These are phyloP conservation scores for Debaryomyces psychrophilus DNA, from an alignment of 1,139 yeast genomes.

Conservation along the genomic window DNA sequence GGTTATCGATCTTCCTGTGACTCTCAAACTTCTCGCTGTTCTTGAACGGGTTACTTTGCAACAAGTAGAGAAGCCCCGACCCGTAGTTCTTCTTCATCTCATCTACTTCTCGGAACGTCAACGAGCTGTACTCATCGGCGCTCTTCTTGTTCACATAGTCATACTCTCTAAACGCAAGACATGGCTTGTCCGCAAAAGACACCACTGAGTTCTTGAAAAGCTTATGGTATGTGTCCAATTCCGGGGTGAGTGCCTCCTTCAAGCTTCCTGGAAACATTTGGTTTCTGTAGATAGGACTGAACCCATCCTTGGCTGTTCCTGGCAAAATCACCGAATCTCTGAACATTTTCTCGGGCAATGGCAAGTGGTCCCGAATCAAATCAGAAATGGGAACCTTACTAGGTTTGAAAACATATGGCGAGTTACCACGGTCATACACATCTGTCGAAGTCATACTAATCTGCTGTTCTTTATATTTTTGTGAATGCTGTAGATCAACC, in stretches of 20 bases:
- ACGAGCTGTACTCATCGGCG: slow-evolving; percentile 21
- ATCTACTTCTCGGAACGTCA: slow-evolving; percentile 17
- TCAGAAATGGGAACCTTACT: slow-evolving; percentile 15
- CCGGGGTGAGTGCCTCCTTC: slow-evolving; percentile 27
- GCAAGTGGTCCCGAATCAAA: slow-evolving; percentile 24
- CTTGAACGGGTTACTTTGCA: slow-evolving; percentile 34
- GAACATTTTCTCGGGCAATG: slow-evolving; percentile 23
- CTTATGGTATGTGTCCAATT: slow-evolving; percentile 33
- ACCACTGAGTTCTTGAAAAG: slow-evolving; percentile 28
- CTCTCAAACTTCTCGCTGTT: slow-evolving; percentile 21
- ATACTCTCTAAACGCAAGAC: slow-evolving; percentile 35
- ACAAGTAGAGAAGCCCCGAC: slow-evolving; percentile 35
- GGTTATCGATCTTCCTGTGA: slow-evolving; percentile 34
- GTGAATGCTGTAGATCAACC: too few relatives aligned
- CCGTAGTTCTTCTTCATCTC: slow-evolving; percentile 30
- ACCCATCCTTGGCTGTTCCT: slow-evolving; percentile 35
- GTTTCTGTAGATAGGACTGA: slow-evolving; percentile 39
- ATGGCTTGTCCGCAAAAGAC: slow-evolving; percentile 25
- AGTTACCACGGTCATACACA: slow-evolving; percentile 15
- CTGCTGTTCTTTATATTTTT: not conserved
- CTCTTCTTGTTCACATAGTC: slow-evolving; percentile 32
- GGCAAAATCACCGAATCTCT: slow-evolving; percentile 29
- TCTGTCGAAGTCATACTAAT: slow-evolving; percentile 12
- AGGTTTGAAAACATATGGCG: slow-evolving; percentile 25
- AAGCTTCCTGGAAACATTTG: slow-evolving; percentile 24